These are phyloP conservation scores for Xerophyta viscosa DNA, from an alignment of 106 monocot genomes.

Conservation along the genomic window DNA sequence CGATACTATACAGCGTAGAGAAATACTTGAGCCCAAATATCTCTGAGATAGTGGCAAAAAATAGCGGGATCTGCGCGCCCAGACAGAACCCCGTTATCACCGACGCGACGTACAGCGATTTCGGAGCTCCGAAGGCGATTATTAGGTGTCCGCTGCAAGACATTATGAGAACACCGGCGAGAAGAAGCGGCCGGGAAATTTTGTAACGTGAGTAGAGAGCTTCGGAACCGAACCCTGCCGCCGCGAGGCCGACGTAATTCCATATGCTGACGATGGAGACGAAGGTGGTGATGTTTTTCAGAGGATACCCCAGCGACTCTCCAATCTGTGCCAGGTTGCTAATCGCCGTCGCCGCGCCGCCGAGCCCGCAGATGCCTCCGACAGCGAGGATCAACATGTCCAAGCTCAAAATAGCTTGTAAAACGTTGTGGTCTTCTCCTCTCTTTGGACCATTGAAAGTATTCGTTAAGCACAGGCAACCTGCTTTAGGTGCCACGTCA, in stretches of 20 bases:
- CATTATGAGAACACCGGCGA: slow-evolving; percentile 41
- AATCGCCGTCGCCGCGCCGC: slow-evolving; percentile 78
- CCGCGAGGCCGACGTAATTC: slow-evolving; percentile 53
- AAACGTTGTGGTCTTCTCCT: slow-evolving; percentile 54
- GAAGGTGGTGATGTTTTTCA: slow-evolving; percentile 42
- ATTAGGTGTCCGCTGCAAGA: slow-evolving; percentile 56
- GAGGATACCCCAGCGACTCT: slow-evolving; percentile 58
- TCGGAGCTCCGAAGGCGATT: slow-evolving; percentile 57
- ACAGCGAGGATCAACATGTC: slow-evolving; percentile 73
- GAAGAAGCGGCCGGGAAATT: slow-evolving; percentile 44
- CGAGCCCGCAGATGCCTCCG: slow-evolving; percentile 55
- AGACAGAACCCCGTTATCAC: slow-evolving; percentile 78
- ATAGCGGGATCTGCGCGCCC: slow-evolving; percentile 62
- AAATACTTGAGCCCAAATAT: slow-evolving; percentile 82
- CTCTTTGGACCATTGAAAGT: no score
- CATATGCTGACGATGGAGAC: slow-evolving; percentile 87
- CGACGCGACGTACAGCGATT: slow-evolving; percentile 61
- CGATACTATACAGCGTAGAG: slow-evolving; percentile 71
- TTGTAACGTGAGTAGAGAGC: slow-evolving; percentile 39
- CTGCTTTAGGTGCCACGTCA: slow-evolving; percentile 8
- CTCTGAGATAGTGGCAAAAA: slow-evolving; percentile 80
- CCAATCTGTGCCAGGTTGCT: slow-evolving; percentile 97
- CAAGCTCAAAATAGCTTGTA: slow-evolving; percentile 42
- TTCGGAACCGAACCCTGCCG: slow-evolving; percentile 62
- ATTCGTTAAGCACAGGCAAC: no score